These are phyloP conservation scores for Alternaria sp. DNA, from an alignment of 2,329 filamentous ascomycete species.

Conservation along the genomic window DNA sequence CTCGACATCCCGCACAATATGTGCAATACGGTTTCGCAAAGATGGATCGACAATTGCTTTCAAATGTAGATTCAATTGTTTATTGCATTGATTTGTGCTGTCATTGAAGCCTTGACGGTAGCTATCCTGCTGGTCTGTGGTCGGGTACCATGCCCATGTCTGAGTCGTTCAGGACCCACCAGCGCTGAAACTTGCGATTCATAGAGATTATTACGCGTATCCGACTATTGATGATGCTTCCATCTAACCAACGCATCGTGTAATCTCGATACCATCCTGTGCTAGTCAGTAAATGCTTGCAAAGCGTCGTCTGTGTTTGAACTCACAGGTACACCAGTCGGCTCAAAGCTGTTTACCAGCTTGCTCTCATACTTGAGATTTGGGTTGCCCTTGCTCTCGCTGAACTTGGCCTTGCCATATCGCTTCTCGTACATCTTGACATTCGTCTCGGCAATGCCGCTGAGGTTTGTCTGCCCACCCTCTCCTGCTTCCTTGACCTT, in stretches of 20 bases:
- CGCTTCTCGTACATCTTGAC: conserved; percentile 60
- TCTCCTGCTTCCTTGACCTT: conserved; percentile 60
- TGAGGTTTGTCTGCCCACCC: conserved; percentile 47
- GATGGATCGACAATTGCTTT: background rate
- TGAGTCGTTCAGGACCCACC: background rate
- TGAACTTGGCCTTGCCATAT: conserved; percentile 58
- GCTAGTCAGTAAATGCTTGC: conserved; percentile 8
- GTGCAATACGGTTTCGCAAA: background rate
- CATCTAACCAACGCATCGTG: conserved; percentile 58
- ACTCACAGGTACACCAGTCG: conserved; percentile 71
- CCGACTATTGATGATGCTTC: background rate
- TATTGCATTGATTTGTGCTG: conserved; percentile 4
- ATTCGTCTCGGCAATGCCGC: conserved; percentile 56
- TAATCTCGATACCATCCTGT: conserved; percentile 74
- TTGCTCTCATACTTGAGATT: conserved; percentile 72
- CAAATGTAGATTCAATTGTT: background rate
- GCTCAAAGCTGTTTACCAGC: conserved; percentile 72
- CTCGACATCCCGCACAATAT: conserved; percentile 5
- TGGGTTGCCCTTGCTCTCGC: conserved; percentile 65
- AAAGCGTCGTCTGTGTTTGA: background rate
- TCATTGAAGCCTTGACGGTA: background rate
- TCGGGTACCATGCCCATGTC: background rate
- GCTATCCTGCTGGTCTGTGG: background rate
- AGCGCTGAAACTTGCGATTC: conserved; percentile 1
- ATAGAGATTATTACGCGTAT: background rate